These are phyloP conservation scores for Chytridiales sp. DNA, from an alignment of 371 early-diverging fungal genomes.

Conservation along the genomic window DNA sequence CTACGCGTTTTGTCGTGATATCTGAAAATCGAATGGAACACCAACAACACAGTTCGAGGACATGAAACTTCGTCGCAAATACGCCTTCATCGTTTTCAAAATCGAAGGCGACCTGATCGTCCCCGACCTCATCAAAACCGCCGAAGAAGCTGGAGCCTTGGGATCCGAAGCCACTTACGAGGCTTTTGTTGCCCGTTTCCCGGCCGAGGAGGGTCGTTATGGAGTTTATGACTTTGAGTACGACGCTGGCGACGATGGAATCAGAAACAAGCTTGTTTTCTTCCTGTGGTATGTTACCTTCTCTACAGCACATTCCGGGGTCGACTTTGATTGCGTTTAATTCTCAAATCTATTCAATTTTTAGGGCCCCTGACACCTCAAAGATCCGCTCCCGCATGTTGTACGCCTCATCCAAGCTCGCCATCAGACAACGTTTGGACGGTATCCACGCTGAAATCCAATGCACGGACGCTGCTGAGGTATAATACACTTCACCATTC, in stretches of 20 bases:
- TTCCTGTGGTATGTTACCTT: conserved; percentile 54
- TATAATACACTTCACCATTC: not conserved
- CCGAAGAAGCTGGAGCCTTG: conserved; percentile 57
- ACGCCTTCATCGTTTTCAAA: conserved; percentile 78
- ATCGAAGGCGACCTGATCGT: conserved; percentile 64
- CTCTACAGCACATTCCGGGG: not conserved
- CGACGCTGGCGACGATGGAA: conserved; percentile 64
- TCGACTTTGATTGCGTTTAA: not conserved
- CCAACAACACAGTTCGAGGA: conserved; percentile 24
- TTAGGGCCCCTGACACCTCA: conserved; percentile 79
- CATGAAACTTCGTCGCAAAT: conserved; percentile 46
- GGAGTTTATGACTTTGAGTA: conserved; percentile 81
- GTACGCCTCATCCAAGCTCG: conserved; percentile 87
- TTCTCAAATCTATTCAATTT: not conserved
- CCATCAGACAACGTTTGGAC: conserved; percentile 70
- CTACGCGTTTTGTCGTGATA: not conserved
- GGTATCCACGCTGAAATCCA: conserved; percentile 83
- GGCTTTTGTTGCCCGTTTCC: conserved; percentile 65
- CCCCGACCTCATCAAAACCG: conserved; percentile 53
- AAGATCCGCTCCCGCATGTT: conserved; percentile 85
- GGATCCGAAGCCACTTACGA: conserved; percentile 56
- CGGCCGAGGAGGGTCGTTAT: conserved; percentile 72
- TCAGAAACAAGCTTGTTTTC: conserved; percentile 75
- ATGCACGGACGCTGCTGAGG: conserved; percentile 73
- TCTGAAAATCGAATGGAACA: not conserved